Evolutionary conservation across 2,329 filamentous ascomycete species (phyloP).

Genomic region (Dactylellina drechsleri): DNA sequence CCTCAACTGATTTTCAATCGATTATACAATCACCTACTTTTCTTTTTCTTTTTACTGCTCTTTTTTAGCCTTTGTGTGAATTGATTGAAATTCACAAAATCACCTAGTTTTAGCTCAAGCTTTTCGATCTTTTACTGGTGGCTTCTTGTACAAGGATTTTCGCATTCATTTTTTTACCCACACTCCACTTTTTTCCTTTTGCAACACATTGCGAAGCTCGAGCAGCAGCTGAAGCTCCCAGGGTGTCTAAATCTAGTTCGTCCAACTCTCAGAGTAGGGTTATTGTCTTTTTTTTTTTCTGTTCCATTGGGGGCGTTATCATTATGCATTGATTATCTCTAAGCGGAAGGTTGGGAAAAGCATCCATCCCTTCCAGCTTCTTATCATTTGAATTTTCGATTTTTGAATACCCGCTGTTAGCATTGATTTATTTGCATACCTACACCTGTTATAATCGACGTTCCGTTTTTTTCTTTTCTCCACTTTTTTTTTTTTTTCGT

Average conservation of each 20-base stretch:
- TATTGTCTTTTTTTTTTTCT: slow-evolving; percentile 12
- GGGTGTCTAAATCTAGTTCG: slow-evolving; percentile 36
- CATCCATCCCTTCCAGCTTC: slow-evolving; percentile 13
- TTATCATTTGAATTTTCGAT: slow-evolving; percentile 7
- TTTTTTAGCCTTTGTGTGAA: slow-evolving; percentile 20
- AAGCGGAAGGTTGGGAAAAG: slow-evolving; percentile 28
- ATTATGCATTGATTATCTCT: slow-evolving; percentile 25
- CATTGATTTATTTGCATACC: slow-evolving; percentile 18
- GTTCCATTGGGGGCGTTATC: slow-evolving; percentile 22
- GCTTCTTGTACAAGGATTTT: slow-evolving; percentile 1
- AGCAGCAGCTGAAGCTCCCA: slow-evolving; percentile 5
- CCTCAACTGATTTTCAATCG: slow-evolving; percentile 34
- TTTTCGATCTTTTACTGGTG: slow-evolving; percentile 9
- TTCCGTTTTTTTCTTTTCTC: slow-evolving; percentile 26
- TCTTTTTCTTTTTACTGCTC: not conserved
- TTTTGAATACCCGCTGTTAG: slow-evolving; percentile 53
- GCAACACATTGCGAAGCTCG: slow-evolving; percentile 31
- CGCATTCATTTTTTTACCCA: not conserved
- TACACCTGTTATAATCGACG: slow-evolving; percentile 36
- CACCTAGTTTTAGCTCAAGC: too few relatives aligned
- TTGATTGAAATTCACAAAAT: not conserved
- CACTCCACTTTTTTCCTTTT: slow-evolving; percentile 18
- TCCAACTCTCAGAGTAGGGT: slow-evolving; percentile 9
- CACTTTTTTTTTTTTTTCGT: not conserved
- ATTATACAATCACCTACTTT: not conserved